Evolutionary conservation across 441 rosid species (phyloP).

Genomic region (Aleurites moluccanus): DNA sequence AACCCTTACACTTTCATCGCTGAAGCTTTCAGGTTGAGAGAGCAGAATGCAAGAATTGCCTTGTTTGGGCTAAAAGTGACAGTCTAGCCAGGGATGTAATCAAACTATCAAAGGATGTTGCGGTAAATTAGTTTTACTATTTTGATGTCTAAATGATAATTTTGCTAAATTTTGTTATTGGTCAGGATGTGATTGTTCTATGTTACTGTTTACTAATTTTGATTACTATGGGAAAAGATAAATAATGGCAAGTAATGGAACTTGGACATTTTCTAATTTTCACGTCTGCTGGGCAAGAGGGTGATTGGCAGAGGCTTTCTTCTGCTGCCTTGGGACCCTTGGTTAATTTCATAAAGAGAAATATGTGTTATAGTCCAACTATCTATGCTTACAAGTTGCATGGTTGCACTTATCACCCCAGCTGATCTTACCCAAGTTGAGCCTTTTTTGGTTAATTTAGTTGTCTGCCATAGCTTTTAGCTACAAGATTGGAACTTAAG

Average conservation of each 20-base stretch:
- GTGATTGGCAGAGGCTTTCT: neutral
- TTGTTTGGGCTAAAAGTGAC: conserved; percentile 95
- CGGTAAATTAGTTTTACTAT: conserved; percentile 39
- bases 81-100: conserved; percentile 71
- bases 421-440: neutral
- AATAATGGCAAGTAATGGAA: neutral
- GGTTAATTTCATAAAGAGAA: conserved; percentile 8
- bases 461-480: neutral
- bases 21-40: conserved; percentile 54
- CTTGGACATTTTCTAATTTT: neutral
- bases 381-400: neutral
- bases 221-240: neutral
- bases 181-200: neutral
- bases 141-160: neutral
- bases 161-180: neutral
- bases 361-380: neutral
- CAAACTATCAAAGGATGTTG: conserved; percentile 48
- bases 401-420: neutral
- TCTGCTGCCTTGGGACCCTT: neutral
- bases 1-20: conserved; percentile 10
- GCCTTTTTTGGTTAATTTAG: neutral
- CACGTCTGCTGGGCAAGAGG: neutral
- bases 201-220: neutral
- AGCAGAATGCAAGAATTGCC: conserved; percentile 63
- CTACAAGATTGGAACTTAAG: neutral